Evolutionary conservation across 768 basidiomycete species (phyloP).

Genomic region (Dioszegia hungarica): DNA sequence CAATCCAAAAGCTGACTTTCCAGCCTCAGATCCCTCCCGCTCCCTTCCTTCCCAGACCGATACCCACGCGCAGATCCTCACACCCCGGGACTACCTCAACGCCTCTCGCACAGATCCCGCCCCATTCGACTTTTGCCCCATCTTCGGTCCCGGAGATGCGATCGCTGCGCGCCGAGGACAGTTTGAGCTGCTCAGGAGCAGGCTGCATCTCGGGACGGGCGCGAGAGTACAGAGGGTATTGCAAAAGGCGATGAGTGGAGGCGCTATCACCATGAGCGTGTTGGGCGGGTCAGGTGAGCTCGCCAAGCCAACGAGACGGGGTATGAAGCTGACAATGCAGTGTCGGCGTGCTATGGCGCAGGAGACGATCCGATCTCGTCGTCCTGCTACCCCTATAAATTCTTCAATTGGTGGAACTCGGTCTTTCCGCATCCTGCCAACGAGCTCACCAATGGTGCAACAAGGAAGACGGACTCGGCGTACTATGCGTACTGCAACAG

Average conservation of each 20-base stretch:
- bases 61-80: slow-evolving; percentile 29
- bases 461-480: slow-evolving; percentile 81
- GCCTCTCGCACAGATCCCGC: slow-evolving; percentile 52
- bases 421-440: slow-evolving; percentile 98
- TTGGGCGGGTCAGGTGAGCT: slow-evolving; percentile 78
- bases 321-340: slow-evolving; percentile 51
- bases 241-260: slow-evolving; percentile 74
- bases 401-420: slow-evolving; percentile 96
- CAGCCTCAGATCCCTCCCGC: background rate
- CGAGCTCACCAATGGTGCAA: slow-evolving; percentile 94
- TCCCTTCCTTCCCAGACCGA: background rate
- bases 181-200: slow-evolving; percentile 65
- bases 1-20: background rate
- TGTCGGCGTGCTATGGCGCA: slow-evolving; percentile 88
- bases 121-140: slow-evolving; percentile 89
- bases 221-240: slow-evolving; percentile 75
- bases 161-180: slow-evolving; percentile 75
- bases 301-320: background rate
- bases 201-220: slow-evolving; percentile 73
- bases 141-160: slow-evolving; percentile 74
- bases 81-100: slow-evolving; percentile 79
- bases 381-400: slow-evolving; percentile 82
- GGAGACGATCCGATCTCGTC: slow-evolving; percentile 83
- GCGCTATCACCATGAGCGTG: slow-evolving; percentile 82
- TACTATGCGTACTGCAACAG: slow-evolving; percentile 93